Base-by-base conservation (phyloP, 345 rosid genomes). In the Salix koriyanagi region DNA sequence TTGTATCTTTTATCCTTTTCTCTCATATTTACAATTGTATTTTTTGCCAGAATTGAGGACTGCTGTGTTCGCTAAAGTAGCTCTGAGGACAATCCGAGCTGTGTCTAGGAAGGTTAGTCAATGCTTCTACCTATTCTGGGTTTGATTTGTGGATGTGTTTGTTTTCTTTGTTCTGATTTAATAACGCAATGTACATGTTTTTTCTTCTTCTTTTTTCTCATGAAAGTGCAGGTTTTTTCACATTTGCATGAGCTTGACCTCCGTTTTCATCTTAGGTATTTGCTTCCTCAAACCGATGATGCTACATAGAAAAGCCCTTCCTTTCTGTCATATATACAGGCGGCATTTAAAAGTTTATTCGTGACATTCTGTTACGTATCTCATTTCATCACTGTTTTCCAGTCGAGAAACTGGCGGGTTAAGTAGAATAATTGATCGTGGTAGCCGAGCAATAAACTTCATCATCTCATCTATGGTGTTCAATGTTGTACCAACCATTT, bases 391-490 rank as follows among this genome's bases (percentile, higher is more conserved):
- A 10, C 37, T 58, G 42, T 61, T 84, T 73, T 86, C 60, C 87
- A 96, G 99, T 83, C 97, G 98, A 84, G 97, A 96, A 88, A 96
- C 99, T 42, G 99, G 99, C 71, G 99, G 88, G 30, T 80, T 96
- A 83, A 96, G 84, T 83, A 88, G 98, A 84, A 96, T 87, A 61
- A 96, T 94, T 64, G 99, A 96, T 82, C 97, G 95, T 76, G 98
- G 99, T 83, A 94, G 99, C 88, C 96, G 98, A n/a, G 99, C 94
- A n/a, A 96, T 96, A 74, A 96, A 94, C 76, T 94, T 94, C 73
- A 90, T 96, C 32, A 94, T 96, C 80, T 91, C 98, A 9, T 83
- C 99, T 68, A 94, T 91, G 98, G 95, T 94, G 79, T 92, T 96
- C 93, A 96, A 96, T 82, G 92, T 94, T 77, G 90, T 90, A 23